phyloP scores from a whole-genome alignment of 305 asterid species.

The Solanum hybrid region DNA sequence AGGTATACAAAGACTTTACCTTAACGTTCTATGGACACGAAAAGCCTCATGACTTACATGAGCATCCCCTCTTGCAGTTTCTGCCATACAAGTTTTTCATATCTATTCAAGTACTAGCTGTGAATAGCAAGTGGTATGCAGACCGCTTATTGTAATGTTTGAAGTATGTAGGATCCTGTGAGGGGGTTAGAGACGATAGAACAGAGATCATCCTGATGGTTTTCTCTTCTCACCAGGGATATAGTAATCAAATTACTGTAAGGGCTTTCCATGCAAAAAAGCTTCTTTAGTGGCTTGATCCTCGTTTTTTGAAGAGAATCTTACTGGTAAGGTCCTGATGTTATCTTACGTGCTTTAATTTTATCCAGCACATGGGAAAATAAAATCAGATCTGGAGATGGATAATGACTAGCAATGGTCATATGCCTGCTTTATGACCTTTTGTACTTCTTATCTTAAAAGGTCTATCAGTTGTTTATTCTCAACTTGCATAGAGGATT shows the following conservation, averaged over 20 bases:
- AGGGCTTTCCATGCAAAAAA: background rate
- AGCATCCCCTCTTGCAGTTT: background rate
- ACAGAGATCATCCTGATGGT: background rate
- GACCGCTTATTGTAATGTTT: background rate
- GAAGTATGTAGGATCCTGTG: background rate
- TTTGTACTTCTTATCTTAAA: background rate
- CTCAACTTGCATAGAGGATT: background rate
- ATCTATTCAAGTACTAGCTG: background rate
- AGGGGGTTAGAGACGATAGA: background rate
- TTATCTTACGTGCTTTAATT: background rate
- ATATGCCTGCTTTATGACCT: background rate
- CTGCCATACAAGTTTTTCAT: background rate
- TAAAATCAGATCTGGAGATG: background rate
- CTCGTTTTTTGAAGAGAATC: background rate
- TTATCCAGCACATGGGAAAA: background rate
- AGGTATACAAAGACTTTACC: background rate
- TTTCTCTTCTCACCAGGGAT: background rate
- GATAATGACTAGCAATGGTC: background rate
- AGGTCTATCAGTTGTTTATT: background rate
- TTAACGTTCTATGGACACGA: background rate
- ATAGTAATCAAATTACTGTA: background rate
- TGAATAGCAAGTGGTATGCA: background rate
- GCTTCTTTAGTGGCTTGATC: background rate
- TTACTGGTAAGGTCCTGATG: background rate
- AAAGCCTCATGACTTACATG: background rate